A percentile compares a stretch with the other conserved stretches of the same genome.
Conservation (phyloP, 2,329 filamentous ascomycete genomes). For the Stachybotrys chlorohalonatus region DNA sequence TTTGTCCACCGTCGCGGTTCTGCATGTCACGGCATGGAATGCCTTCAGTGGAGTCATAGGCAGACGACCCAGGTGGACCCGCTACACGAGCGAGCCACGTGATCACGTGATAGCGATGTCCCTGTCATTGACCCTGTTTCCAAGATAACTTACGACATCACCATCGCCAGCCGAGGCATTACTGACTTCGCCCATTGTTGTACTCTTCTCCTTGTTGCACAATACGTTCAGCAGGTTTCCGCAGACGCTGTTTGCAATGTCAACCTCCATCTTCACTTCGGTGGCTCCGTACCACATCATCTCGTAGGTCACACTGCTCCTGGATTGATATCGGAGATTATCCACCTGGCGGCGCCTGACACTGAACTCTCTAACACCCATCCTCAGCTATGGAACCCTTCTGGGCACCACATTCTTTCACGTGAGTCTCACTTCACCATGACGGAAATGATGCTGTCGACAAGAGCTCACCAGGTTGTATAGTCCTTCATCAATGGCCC, state of each 20-base stretch:
- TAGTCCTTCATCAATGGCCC: slow-evolving; percentile 69
- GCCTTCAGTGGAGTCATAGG: not conserved
- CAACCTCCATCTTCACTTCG: slow-evolving; percentile 46
- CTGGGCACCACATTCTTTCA: slow-evolving; percentile 84
- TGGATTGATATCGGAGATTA: not conserved
- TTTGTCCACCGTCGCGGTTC: too few species aligned
- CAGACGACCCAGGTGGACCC: not conserved
- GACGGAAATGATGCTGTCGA: not conserved
- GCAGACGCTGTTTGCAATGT: slow-evolving; percentile 22
- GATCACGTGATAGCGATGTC: slow-evolving; percentile 18
- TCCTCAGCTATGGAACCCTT: slow-evolving; percentile 70
- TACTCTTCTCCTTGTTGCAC: not conserved
- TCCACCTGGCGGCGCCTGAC: not conserved
- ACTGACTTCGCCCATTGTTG: not conserved
- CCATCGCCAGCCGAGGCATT: not conserved
- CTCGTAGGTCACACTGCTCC: slow-evolving; percentile 39
- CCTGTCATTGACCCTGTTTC: not conserved
- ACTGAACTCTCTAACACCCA: slow-evolving; percentile 9
- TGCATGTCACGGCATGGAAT: not conserved
- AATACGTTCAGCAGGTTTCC: not conserved
- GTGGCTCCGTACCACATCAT: slow-evolving; percentile 69
- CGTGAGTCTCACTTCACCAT: slow-evolving; percentile 25
- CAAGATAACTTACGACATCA: not conserved
- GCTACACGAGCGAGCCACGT: slow-evolving; percentile 17
- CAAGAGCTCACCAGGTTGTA: slow-evolving; percentile 2